A percentile compares a stretch with the other conserved stretches of the same genome.
Conservation (phyloP, 1,284 basidiomycete genomes). For the Phellinidium pouzarii region DNA sequence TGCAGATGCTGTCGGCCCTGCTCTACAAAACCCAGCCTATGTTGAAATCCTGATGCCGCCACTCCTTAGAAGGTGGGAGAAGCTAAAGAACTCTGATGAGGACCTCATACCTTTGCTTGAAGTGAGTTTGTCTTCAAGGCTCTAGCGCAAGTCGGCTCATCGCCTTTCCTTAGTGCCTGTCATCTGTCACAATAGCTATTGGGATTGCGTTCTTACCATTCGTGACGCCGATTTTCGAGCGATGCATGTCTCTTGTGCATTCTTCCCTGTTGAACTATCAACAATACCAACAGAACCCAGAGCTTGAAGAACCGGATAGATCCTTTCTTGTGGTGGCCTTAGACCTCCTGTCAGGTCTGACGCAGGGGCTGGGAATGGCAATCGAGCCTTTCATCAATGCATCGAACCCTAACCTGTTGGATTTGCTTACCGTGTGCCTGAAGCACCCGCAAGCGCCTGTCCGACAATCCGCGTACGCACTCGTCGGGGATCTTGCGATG, state of each 20-base stretch:
- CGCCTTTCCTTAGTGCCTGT: constrained; percentile 68
- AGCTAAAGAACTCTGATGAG: constrained; percentile 84
- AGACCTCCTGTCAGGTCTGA: constrained; percentile 91
- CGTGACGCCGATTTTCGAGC: constrained; percentile 87
- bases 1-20: constrained; percentile 90
- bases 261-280: constrained; percentile 77
- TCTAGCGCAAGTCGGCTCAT: constrained; percentile 13
- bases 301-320: constrained; percentile 88
- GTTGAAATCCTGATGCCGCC: constrained; percentile 97
- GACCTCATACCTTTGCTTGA: constrained; percentile 93
- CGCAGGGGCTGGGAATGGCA: constrained; percentile 84
- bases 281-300: constrained; percentile 76
- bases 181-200: constrained; percentile 95
- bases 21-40: constrained; percentile 80
- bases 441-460: constrained; percentile 95
- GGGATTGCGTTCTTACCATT: constrained; percentile 88
- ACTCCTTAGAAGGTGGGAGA: constrained; percentile 84
- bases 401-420: constrained; percentile 71
- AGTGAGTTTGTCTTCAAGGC: constrained; percentile 38
- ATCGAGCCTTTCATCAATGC: constrained; percentile 66
- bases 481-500: constrained; percentile 97
- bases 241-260: constrained; percentile 86
- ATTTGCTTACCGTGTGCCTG: constrained; percentile 77
- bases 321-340: constrained; percentile 96
- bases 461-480: constrained; percentile 93